Conservation (phyloP, 768 basidiomycete species). For the Trametes elegans region DNA sequence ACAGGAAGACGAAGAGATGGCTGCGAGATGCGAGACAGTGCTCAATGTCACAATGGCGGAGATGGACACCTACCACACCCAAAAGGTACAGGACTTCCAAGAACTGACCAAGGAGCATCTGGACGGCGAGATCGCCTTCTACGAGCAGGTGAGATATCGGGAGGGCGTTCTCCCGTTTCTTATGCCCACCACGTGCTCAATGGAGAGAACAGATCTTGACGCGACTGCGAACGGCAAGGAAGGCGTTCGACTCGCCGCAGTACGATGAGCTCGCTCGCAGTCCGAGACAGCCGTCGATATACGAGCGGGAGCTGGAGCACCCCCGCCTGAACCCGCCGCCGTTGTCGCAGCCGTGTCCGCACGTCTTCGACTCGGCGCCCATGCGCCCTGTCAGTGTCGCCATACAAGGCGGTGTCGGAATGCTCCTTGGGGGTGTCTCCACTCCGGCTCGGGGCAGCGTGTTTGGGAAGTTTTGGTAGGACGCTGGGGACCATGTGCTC, state of each 20-base stretch:
- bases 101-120: slow-evolving; percentile 62
- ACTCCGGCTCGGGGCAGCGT: slow-evolving; percentile 45
- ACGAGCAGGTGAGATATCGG: slow-evolving; percentile 54
- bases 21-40: slow-evolving; percentile 81
- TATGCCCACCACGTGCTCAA: not conserved
- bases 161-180: not conserved
- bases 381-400: slow-evolving; percentile 76
- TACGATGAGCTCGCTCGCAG: slow-evolving; percentile 47
- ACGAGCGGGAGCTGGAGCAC: slow-evolving; percentile 69
- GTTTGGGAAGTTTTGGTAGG: slow-evolving; percentile 61
- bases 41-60: slow-evolving; percentile 88
- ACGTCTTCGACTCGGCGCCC: slow-evolving; percentile 73
- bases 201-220: slow-evolving; percentile 44
- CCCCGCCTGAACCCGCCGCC: slow-evolving; percentile 44
- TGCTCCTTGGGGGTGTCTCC: slow-evolving; percentile 47
- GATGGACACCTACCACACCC: slow-evolving; percentile 75
- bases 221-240: slow-evolving; percentile 57
- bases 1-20: slow-evolving; percentile 64
- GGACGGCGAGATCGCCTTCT: slow-evolving; percentile 73
- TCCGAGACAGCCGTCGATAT: slow-evolving; percentile 66
- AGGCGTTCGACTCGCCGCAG: slow-evolving; percentile 47
- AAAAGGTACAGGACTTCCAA: slow-evolving; percentile 70
- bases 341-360: slow-evolving; percentile 74
- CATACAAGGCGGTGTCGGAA: slow-evolving; percentile 69
- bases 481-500: not conserved